phyloP scores from a whole-genome alignment of 176 grass and related monocot genomes.

The Typha latifolia region DNA sequence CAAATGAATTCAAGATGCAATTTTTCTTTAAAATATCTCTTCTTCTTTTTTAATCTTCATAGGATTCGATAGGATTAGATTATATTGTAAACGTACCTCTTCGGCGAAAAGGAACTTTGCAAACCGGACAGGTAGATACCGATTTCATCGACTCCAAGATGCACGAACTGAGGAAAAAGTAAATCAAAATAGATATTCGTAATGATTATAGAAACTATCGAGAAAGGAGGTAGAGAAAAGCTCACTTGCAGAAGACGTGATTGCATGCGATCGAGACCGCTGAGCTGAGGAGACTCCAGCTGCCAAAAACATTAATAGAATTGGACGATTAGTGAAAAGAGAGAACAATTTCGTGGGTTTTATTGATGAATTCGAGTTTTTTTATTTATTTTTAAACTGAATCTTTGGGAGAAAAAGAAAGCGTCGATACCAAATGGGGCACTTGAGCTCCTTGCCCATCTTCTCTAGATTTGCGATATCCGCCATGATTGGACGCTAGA shows the following conservation, averaged over 20 bases:
- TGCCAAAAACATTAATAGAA: constrained; percentile 20
- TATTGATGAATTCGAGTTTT: too few relatives aligned
- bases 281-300: constrained; percentile 56
- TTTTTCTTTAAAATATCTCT: not conserved
- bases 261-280: constrained; percentile 68
- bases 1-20: not conserved
- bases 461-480: constrained; percentile 62
- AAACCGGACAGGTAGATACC: constrained; percentile 55
- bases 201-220: not conserved
- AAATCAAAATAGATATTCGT: not conserved
- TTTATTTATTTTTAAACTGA: too few relatives aligned
- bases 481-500: constrained; percentile 28
- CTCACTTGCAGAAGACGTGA: constrained; percentile 89
- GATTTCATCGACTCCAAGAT: constrained; percentile 73
- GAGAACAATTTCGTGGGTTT: not conserved
- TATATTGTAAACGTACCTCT: constrained; percentile 37
- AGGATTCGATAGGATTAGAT: not conserved
- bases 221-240: not conserved
- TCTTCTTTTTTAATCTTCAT: too few relatives aligned
- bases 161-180: constrained; percentile 34
- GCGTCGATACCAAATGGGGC: constrained; percentile 68
- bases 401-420: not conserved
- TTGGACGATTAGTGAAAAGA: not conserved
- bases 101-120: constrained; percentile 73
- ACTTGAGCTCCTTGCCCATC: constrained; percentile 83